Evolutionary conservation across 345 rosid genomes (phyloP), one percentile per base, ranked within the genome.

Genomic region (Euclidium syriacum): DNA sequence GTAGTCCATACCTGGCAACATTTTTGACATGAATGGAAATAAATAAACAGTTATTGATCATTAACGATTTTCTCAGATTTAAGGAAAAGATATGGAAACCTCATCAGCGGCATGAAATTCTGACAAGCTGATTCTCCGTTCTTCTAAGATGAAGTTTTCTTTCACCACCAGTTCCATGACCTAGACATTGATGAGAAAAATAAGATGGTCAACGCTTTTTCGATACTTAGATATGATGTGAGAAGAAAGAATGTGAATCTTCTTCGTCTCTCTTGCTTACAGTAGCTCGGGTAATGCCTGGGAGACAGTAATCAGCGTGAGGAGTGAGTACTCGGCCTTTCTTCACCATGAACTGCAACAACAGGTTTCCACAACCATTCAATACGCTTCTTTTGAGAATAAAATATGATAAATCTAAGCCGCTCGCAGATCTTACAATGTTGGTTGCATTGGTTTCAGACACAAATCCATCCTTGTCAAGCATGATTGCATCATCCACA

Each of bases 381-480:
- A 44, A 9, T 10, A 17, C 8, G 18, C 35, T 41, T 38, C 6
- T 50, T 5, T 39, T 15, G 36, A 35, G 56, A 5, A 27, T 39
- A 27, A 64, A 42, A 20, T 64, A 12, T 52, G n/a, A n/a, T 20
- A 3, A 29, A 22, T 18, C 7, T 3, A 27, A 19, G 24, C 10
- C 1, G 32, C 41, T 6, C 0, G 6, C 56, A 18, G 33, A 38
- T 66, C 94, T 84, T 78, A 87, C 98, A 52, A 87, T 84, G 74
- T 91, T 91, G 41, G 98, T 91, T 23, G 96, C 96, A 78, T 91
- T 87, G 68, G 98, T 87, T 77, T 91, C 98, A 18, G 96, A 85
- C 26, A 91, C 95, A 75, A 72, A 91, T 67, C 96, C 96, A 68
- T 87, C 90, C 72, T 87, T 84, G 80, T 87, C 96, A 55, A 91